Percentiles rank a stretch among this genome's conserved stretches.
These are phyloP conservation scores for Fraxinus dipetala DNA, from an alignment of 305 asterid species.

Conservation along the genomic window DNA sequence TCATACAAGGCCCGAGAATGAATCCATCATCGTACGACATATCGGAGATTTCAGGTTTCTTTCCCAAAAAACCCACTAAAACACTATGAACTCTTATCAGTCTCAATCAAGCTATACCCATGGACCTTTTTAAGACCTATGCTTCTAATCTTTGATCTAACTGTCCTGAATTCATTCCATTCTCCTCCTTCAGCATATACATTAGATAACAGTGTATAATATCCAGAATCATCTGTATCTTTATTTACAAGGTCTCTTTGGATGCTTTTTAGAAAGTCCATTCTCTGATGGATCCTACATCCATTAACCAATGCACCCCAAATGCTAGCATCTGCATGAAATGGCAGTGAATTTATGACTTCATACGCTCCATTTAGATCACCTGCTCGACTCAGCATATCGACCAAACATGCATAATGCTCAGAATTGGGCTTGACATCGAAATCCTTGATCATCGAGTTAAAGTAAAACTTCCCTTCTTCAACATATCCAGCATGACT, in stretches of 20 bases:
- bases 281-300: conserved; percentile 69
- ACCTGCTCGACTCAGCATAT: conserved; percentile 78
- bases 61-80: neutral
- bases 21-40: neutral
- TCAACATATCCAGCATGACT: conserved; percentile 72
- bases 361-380: conserved; percentile 60
- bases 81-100: conserved; percentile 25
- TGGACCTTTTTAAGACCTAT: conserved; percentile 26
- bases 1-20: neutral
- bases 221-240: conserved; percentile 60
- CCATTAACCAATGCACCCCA: conserved; percentile 82
- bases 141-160: conserved; percentile 56
- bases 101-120: conserved; percentile 70
- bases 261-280: conserved; percentile 57
- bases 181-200: conserved; percentile 70
- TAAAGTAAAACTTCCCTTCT: conserved; percentile 59
- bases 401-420: conserved; percentile 76
- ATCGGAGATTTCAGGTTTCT: neutral
- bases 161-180: conserved; percentile 51
- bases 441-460: conserved; percentile 48
- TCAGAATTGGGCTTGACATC: conserved; percentile 54
- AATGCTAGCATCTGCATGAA: conserved; percentile 52
- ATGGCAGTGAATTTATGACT: conserved; percentile 59
- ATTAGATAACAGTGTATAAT: conserved; percentile 56
- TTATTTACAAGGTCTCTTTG: conserved; percentile 37